Evolutionary conservation across 305 asterid species (phyloP).

Genomic region (Fraxinus albicans): DNA sequence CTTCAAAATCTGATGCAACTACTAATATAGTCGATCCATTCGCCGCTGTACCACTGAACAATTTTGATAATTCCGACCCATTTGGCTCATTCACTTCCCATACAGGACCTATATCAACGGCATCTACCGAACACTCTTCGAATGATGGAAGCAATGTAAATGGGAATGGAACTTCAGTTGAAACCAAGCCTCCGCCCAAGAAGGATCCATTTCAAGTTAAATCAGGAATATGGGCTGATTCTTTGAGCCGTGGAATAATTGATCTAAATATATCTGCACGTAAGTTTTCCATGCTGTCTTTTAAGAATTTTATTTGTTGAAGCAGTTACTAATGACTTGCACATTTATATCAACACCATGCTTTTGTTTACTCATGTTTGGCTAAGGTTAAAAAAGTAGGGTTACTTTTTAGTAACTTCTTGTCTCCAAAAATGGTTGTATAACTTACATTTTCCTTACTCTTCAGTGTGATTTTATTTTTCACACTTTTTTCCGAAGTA

Average conservation of each 20-base stretch:
- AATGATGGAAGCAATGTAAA: conserved; percentile 36
- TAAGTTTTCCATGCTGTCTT: conserved; percentile 43
- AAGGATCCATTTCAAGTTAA: conserved; percentile 50
- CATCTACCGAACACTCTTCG: conserved; percentile 35
- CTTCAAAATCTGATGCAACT: conserved; percentile 39
- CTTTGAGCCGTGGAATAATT: conserved; percentile 60
- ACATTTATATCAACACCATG: not conserved
- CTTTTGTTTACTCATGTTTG: not conserved
- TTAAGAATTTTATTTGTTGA: conserved; percentile 7
- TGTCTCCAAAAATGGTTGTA: not conserved
- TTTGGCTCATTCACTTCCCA: conserved; percentile 61
- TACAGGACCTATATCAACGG: conserved; percentile 37
- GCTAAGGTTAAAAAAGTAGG: not conserved
- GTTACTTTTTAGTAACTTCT: not conserved
- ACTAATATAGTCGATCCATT: conserved; percentile 58
- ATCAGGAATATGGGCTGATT: conserved; percentile 71
- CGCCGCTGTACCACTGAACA: conserved; percentile 64
- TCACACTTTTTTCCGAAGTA: not conserved
- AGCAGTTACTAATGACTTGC: not conserved
- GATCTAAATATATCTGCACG: conserved; percentile 75
- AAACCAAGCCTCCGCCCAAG: conserved; percentile 38
- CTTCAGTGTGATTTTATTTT: no score
- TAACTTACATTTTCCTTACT: not conserved
- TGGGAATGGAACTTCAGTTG: conserved; percentile 42
- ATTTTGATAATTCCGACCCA: conserved; percentile 50